Evolutionary conservation across 352 stramenopile species (phyloP).

Genomic region (Phytophthora capsici): DNA sequence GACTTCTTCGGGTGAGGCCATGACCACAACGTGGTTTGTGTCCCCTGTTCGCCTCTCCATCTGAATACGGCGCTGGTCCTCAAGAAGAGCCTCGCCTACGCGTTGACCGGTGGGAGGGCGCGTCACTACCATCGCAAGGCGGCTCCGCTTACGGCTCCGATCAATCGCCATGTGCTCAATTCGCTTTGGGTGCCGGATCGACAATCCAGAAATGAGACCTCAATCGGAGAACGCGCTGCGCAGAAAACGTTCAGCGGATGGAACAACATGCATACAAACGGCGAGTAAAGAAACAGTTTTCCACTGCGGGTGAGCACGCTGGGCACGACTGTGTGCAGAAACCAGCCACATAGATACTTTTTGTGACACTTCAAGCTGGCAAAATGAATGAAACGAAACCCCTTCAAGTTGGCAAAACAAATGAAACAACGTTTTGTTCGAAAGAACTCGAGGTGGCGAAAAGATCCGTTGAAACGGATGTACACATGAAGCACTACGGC

Average conservation of each 20-base stretch:
- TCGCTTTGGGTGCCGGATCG: constrained; percentile 3
- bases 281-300: constrained; percentile 14
- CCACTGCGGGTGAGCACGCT: constrained; percentile 5
- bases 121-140: constrained; percentile 28
- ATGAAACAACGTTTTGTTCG: too few species aligned
- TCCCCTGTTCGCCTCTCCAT: constrained; percentile 23
- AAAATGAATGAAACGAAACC: too few species aligned
- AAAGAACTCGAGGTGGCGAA: too few species aligned
- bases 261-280: background rate
- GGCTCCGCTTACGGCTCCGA: constrained; percentile 11
- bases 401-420: too few species aligned
- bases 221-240: too few species aligned
- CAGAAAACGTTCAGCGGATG: background rate
- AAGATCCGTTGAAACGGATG: too few species aligned
- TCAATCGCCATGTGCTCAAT: constrained; percentile 16
- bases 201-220: constrained; percentile 21
- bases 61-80: constrained; percentile 19
- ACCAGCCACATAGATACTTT: too few species aligned
- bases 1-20: constrained; percentile 27
- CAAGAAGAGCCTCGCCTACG: background rate
- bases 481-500: too few species aligned
- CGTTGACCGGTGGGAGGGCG: constrained; percentile 9
- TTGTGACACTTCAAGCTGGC: too few species aligned
- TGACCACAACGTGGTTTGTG: constrained; percentile 23
- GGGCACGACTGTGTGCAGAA: too few species aligned